Evolutionary conservation across 2,329 filamentous ascomycete species (phyloP).

Genomic region (Scleromitrula shiraiana): DNA sequence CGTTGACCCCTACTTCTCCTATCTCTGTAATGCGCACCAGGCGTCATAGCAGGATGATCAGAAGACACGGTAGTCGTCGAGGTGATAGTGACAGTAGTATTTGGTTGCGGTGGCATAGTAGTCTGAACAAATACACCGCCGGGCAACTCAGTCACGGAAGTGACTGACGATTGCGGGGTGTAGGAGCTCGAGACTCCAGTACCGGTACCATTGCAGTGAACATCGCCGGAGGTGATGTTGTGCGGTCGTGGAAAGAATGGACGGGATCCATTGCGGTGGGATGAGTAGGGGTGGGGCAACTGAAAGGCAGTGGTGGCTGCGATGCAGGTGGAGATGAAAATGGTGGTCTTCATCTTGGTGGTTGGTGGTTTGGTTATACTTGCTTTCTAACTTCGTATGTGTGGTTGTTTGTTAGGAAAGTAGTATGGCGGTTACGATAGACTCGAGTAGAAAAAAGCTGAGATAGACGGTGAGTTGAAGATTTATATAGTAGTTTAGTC

Average conservation of each 20-base stretch:
- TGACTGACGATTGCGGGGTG: background rate
- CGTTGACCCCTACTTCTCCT: too few species aligned
- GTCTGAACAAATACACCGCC: background rate
- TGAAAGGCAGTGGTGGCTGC: background rate
- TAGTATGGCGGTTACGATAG: slow-evolving; percentile 1
- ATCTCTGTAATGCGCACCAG: too few species aligned
- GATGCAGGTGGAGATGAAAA: background rate
- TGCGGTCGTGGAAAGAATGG: too few species aligned
- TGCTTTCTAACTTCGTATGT: background rate
- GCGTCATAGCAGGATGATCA: too few species aligned
- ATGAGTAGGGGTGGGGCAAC: background rate
- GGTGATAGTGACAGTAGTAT: too few species aligned
- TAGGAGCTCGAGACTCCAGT: background rate
- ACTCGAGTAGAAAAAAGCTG: background rate
- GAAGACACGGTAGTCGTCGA: too few species aligned
- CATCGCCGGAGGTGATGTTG: too few species aligned
- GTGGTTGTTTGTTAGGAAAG: background rate
- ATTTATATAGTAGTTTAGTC: background rate
- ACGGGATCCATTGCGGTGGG: background rate
- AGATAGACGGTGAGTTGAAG: background rate
- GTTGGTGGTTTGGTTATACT: background rate
- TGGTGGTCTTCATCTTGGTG: background rate
- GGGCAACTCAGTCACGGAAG: background rate
- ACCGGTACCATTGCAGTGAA: too few species aligned
- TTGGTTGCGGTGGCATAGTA: background rate